Evolutionary conservation across 2,329 filamentous ascomycete species (phyloP).

Genomic region (Aschersonia sp.): DNA sequence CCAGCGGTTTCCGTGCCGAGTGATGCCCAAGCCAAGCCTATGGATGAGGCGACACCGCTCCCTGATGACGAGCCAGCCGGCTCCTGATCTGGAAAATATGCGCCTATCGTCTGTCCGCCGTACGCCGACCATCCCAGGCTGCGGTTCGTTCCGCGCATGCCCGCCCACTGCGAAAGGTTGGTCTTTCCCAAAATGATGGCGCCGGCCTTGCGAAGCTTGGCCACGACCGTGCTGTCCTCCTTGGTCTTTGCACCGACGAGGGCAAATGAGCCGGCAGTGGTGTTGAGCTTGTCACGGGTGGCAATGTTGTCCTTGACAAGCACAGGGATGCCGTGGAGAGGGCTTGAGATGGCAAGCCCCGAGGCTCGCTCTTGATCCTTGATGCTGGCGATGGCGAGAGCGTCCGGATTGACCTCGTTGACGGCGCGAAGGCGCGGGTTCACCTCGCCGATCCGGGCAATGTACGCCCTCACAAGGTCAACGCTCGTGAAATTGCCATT

Average conservation of each 20-base stretch:
- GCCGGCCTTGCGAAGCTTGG: slow-evolving; percentile 44
- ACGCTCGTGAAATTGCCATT: slow-evolving; percentile 17
- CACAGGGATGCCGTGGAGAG: slow-evolving; percentile 50
- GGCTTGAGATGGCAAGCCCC: slow-evolving; percentile 14
- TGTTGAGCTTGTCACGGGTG: slow-evolving; percentile 47
- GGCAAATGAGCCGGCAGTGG: slow-evolving; percentile 47
- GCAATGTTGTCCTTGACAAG: slow-evolving; percentile 55
- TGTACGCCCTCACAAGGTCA: slow-evolving; percentile 18
- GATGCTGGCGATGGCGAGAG: slow-evolving; percentile 19
- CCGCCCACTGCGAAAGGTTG: slow-evolving; percentile 51
- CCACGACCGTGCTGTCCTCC: slow-evolving; percentile 41
- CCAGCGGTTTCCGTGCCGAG: slow-evolving; percentile 35
- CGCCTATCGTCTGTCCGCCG: slow-evolving; percentile 45
- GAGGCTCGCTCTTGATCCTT: slow-evolving; percentile 15
- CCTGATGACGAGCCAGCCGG: slow-evolving; percentile 48
- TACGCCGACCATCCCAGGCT: slow-evolving; percentile 50
- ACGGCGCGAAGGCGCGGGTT: slow-evolving; percentile 13
- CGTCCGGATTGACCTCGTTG: slow-evolving; percentile 23
- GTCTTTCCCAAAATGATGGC: slow-evolving; percentile 53
- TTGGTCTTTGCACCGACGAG: slow-evolving; percentile 41
- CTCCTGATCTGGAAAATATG: slow-evolving; percentile 46
- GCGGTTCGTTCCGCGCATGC: slow-evolving; percentile 40
- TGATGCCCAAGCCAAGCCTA: slow-evolving; percentile 5
- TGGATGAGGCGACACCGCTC: slow-evolving; percentile 37
- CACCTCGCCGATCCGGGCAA: slow-evolving; percentile 12